These are phyloP conservation scores for Starmerella etchellsii DNA, from an alignment of 805 yeast genomes.

Conservation along the genomic window DNA sequence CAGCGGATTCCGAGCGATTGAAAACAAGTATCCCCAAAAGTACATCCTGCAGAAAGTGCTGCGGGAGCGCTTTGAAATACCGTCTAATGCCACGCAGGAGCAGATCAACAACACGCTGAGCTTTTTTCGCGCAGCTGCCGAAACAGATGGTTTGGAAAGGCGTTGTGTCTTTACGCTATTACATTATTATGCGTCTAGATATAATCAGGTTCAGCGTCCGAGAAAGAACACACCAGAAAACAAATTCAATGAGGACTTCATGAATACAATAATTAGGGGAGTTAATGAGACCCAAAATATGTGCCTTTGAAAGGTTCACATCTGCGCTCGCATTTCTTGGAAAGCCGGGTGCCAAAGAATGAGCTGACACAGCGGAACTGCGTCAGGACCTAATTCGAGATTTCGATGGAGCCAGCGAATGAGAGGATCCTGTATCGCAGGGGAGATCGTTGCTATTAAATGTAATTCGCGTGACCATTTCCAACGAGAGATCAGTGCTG, in stretches of 20 bases:
- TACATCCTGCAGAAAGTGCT: constrained; percentile 6
- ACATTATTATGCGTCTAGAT: constrained; percentile 11
- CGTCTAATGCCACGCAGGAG: constrained; percentile 1
- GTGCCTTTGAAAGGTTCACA: constrained; percentile 13
- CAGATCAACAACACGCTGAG: constrained; percentile 15
- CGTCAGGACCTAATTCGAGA: constrained; percentile 1
- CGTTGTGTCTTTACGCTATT: constrained; percentile 15
- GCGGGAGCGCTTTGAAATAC: constrained; percentile 6
- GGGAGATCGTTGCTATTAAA: not conserved
- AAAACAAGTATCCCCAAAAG: constrained; percentile 9
- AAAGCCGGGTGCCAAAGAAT: not conserved
- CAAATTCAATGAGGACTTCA: constrained; percentile 7
- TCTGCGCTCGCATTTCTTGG: no score
- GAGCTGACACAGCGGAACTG: not conserved
- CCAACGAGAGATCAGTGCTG: constrained; percentile 10
- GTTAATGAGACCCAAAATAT: constrained; percentile 12
- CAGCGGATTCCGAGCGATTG: constrained; percentile 14
- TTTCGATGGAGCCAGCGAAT: constrained; percentile 4
- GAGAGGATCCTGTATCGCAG: not conserved
- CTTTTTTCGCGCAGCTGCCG: constrained; percentile 20
- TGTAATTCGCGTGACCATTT: constrained; percentile 8
- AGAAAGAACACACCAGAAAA: not conserved
- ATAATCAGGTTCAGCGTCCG: not conserved
- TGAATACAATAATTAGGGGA: constrained; percentile 1
- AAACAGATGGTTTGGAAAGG: constrained; percentile 19